Percentiles rank a stretch among this genome's conserved stretches.
Evolutionary conservation across 2,329 filamentous ascomycete genomes (phyloP).

Genomic region (Thelonectria blattea): DNA sequence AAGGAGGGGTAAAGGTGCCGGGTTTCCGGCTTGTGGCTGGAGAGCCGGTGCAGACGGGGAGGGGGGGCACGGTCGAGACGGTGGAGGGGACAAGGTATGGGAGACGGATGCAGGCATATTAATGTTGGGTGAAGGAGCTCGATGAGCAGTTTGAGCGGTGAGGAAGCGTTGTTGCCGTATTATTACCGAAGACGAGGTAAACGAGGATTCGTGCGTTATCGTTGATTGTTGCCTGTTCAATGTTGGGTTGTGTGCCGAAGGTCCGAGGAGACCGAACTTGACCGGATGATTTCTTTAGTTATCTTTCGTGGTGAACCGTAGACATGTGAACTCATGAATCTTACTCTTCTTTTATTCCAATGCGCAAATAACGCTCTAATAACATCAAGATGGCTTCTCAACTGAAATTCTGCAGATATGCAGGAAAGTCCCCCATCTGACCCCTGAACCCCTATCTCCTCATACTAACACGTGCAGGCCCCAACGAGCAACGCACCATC

Average conservation of each 20-base stretch:
- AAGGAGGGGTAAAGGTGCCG: slow-evolving; percentile 61
- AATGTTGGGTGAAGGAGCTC: neutral
- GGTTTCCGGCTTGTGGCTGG: slow-evolving; percentile 57
- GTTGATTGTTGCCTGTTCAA: too few species aligned
- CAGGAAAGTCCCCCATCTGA: neutral
- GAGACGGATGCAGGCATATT: slow-evolving; percentile 59
- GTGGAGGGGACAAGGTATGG: slow-evolving; percentile 54
- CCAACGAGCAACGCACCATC: slow-evolving; percentile 10
- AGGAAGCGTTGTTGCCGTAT: too few species aligned
- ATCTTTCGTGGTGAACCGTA: too few species aligned
- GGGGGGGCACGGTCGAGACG: slow-evolving; percentile 50
- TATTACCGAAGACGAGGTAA: too few species aligned
- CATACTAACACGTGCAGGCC: neutral
- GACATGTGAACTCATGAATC: too few species aligned
- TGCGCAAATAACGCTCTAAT: too few species aligned
- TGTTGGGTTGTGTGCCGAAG: too few species aligned
- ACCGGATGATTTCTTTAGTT: too few species aligned
- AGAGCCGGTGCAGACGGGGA: slow-evolving; percentile 57
- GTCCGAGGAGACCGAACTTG: too few species aligned
- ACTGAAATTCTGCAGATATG: neutral
- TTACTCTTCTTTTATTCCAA: too few species aligned
- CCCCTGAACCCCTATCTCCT: neutral
- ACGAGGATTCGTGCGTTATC: too few species aligned
- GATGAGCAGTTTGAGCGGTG: neutral
- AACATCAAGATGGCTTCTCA: neutral